Base-by-base conservation (phyloP, 164 flowering plant species). In the Berberis thunbergii region DNA sequence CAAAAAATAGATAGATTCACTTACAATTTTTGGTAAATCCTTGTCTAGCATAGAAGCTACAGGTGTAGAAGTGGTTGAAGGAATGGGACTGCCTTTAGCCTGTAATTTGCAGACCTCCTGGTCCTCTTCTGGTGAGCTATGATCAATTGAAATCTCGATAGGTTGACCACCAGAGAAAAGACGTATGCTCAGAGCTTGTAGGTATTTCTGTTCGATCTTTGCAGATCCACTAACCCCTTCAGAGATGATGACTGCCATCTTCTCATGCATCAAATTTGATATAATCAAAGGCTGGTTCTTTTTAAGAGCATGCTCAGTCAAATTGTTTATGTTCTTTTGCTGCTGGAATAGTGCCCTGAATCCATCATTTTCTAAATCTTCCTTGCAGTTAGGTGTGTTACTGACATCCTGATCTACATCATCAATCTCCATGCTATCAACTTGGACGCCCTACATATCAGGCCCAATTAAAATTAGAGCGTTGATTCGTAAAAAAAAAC, bases 261-360 rank as follows among this genome's bases (percentile, higher is more conserved):
- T 91, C 73, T 91, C 96, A 75, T 87, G 89, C 84, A 81, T 76
- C 54, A 91, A 65, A 71, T 91, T 91, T 58, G 73, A 74, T 66
- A 94, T 81, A 41, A 88, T 74, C 75, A 91, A 69, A 1, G 97
- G 97, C 70, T 85, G 85, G 66, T 84, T 91, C 77, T 85, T 94
- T 61, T 80, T 73, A 63, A 94, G 96, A 64, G 96, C 93, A 63
- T 75, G 89, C 41, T 91, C 96, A 12, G 97, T 94, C 67, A 85
- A 67, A 72, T 68, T 80, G 63, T 69, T 45, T 50, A 94, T 79
- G 80, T 79, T 67, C 71, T 83, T 89, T 70, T 84, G 89, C 61
- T 83, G 89, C 45, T 73, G 73, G 45, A 85, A 72, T 73, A 89
- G 60, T 39, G 65, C 59, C 60, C 67, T 61, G 38, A 84, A 71